phyloP scores from a whole-genome alignment of 164 flowering plant species.

The Annona cherimola region DNA sequence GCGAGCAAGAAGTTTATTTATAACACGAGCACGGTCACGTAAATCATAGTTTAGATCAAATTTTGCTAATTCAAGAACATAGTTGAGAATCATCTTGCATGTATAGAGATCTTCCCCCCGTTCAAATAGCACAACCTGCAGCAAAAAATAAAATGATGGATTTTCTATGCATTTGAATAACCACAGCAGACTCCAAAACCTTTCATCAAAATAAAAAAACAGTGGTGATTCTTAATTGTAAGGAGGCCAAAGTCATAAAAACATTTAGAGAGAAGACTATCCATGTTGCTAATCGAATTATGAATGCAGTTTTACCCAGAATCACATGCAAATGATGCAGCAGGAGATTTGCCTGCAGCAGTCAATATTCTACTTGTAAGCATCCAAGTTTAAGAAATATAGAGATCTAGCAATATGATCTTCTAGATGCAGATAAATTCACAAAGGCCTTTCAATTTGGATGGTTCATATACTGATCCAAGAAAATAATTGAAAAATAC shows the following conservation, averaged over 20 bases:
- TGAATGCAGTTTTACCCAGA: no score
- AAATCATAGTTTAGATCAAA: conserved; percentile 75
- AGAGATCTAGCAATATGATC: no score
- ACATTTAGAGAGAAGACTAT: no score
- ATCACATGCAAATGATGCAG: no score
- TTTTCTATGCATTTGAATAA: neutral
- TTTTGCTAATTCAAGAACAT: conserved; percentile 78
- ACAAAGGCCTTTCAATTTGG: no score
- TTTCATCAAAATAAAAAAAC: neutral
- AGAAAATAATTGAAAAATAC: no score
- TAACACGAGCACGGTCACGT: conserved; percentile 75
- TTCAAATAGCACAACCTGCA: conserved; percentile 57
- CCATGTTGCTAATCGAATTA: no score
- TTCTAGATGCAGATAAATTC: no score
- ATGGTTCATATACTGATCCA: no score
- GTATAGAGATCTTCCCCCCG: conserved; percentile 41
- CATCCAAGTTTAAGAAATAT: no score
- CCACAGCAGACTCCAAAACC: neutral
- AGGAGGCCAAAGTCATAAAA: neutral
- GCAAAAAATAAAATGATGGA: conserved; percentile 4
- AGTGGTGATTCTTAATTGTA: neutral
- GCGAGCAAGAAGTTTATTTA: conserved; percentile 44
- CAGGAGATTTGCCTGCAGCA: no score
- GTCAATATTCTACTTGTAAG: no score
- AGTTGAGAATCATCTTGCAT: conserved; percentile 33